Evolutionary conservation across 768 basidiomycete genomes (phyloP).

Genomic region (Boletus sp.): DNA sequence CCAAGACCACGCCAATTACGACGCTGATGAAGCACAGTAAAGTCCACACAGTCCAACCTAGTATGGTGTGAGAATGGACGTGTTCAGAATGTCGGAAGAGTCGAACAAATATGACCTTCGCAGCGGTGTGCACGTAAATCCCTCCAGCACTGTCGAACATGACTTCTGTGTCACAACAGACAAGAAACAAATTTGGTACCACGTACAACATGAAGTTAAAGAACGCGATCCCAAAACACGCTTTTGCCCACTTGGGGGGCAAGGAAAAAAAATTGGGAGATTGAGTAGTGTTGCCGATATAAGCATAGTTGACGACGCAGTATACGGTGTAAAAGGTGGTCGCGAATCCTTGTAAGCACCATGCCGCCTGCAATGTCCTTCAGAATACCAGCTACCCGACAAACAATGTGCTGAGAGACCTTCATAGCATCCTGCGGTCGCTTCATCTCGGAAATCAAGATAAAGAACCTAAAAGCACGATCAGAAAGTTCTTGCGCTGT

Average conservation of each 20-base stretch:
- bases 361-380: slow-evolving; percentile 35
- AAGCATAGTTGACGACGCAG: slow-evolving; percentile 43
- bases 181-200: neutral
- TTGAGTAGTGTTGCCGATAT: slow-evolving; percentile 38
- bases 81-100: slow-evolving; percentile 46
- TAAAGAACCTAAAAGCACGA: slow-evolving; percentile 47
- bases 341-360: slow-evolving; percentile 52
- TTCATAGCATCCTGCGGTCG: slow-evolving; percentile 55
- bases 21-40: slow-evolving; percentile 37
- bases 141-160: slow-evolving; percentile 38
- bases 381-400: neutral
- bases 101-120: slow-evolving; percentile 53
- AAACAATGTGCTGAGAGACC: slow-evolving; percentile 32
- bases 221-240: slow-evolving; percentile 47
- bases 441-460: slow-evolving; percentile 57
- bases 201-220: slow-evolving; percentile 51
- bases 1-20: slow-evolving; percentile 45
- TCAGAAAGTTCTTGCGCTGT: neutral
- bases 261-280: slow-evolving; percentile 10
- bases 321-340: slow-evolving; percentile 52
- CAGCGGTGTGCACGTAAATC: slow-evolving; percentile 50
- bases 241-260: slow-evolving; percentile 44
- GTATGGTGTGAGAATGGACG: slow-evolving; percentile 47
- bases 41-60: slow-evolving; percentile 51
- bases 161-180: neutral